Evolutionary conservation across 1,139 yeast genomes (phyloP).

Genomic region (Trichomonascaceae sp.): DNA sequence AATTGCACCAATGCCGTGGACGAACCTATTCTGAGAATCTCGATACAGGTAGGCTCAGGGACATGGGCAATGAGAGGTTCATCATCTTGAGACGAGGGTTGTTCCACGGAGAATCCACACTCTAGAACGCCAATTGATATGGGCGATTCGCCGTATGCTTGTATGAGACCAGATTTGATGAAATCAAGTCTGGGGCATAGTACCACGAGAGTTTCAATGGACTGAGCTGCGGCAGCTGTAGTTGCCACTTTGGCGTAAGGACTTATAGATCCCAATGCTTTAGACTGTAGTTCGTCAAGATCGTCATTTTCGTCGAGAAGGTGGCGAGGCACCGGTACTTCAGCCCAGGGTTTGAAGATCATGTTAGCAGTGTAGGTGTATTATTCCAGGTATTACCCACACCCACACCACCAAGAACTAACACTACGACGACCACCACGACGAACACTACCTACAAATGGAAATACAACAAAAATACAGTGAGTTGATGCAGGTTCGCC

Average conservation of each 20-base stretch:
- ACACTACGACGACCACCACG: no score
- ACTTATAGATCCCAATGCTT: conserved; percentile 7
- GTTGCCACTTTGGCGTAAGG: conserved; percentile 11
- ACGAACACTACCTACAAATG: no score
- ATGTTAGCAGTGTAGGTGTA: conserved; percentile 22
- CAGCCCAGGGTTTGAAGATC: conserved; percentile 48
- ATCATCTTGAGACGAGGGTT: neutral
- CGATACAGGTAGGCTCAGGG: neutral
- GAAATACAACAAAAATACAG: conserved; percentile 12
- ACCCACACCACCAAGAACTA: no score
- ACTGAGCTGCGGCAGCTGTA: neutral
- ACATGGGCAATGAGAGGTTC: neutral
- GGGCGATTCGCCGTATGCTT: neutral
- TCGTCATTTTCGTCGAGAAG: conserved; percentile 33
- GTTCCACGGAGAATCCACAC: neutral
- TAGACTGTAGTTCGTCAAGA: conserved; percentile 23
- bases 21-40: neutral
- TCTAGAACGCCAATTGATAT: no score
- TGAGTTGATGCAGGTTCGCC: conserved; percentile 31
- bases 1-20: conserved; percentile 5
- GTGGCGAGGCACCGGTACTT: conserved; percentile 41
- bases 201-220: conserved; percentile 9
- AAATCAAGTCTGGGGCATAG: conserved; percentile 11
- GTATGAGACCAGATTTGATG: neutral
- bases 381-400: no score